Conservation (phyloP, 169 alveolate species). For the Plasmodium falciparum region DNA sequence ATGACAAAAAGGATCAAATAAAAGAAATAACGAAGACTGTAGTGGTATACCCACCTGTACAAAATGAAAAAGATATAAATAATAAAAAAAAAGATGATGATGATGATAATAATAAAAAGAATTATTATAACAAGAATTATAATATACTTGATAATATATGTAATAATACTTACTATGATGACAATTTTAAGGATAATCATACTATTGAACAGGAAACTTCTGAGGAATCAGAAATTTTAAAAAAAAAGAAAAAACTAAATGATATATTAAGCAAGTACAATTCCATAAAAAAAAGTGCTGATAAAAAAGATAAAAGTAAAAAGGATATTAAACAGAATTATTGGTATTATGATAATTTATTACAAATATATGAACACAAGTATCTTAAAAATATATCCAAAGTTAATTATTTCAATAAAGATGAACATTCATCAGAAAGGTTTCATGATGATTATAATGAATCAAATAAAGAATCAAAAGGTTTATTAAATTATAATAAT, state of each 20-base stretch:
- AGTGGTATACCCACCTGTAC: background rate
- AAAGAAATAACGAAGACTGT: background rate
- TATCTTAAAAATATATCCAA: slow-evolving; percentile 47
- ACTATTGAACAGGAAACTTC: no score
- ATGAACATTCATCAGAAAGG: no score
- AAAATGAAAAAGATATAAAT: background rate
- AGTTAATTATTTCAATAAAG: no score
- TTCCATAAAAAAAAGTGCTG: background rate
- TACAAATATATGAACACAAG: slow-evolving; percentile 69
- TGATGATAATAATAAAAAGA: background rate
- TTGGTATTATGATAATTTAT: slow-evolving; percentile 33
- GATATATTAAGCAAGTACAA: background rate
- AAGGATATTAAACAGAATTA: background rate
- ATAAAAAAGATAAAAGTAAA: slow-evolving; percentile 1
- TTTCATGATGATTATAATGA: no score
- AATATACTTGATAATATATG: slow-evolving; percentile 2
- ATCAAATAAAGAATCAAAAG: no score
- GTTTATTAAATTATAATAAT: no score
- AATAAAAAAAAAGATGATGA: background rate
- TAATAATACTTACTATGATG: no score
- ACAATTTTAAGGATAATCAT: no score
- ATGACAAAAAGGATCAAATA: background rate
- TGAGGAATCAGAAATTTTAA: no score
- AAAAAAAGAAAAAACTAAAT: no score
- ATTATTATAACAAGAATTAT: slow-evolving; percentile 15